Evolutionary conservation across 441 rosid genomes (phyloP), one percentile per base, ranked within the genome.

Genomic region (Pelargonium cotyledonis): DNA sequence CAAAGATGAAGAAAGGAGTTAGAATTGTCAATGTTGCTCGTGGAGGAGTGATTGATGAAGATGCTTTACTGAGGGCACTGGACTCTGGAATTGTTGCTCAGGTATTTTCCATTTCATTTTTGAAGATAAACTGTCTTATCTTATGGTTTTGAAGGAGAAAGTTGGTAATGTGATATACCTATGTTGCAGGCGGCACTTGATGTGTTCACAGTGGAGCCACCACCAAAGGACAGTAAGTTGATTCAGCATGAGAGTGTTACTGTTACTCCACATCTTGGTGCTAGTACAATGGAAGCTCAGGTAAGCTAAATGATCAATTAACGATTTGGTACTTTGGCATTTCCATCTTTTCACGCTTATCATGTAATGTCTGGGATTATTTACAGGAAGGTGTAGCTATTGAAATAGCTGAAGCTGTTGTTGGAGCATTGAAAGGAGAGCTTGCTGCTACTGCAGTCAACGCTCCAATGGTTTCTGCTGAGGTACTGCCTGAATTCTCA

Each of bases 391-490:
- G 95, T 65, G 99, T 92, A 63, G 98, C 97, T 43, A 86, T 95
- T 19, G 99, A 95, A 80, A 89, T 95, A 44, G 99, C 97, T 23
- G 98, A 95, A 81, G 99, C 89, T 44, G 97, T 82, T 70, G 75
- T 80, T 72, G 84, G 88, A 70, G 88, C 89, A 65, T 77, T 85
- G 73, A 83, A 86, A 61, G 97, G 99, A 19, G 97, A 95, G 82
- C 97, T 95, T 73, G 92, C 99, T 67, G 84, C 98, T 14, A 92
- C 98, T 71, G 97, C 98, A 2, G 98, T 95, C 80, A 92, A 95
- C 83, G 98, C 99, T 67, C 97, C 98, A 2, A 92, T 92, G 98
- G 96, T 95, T 71, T 90, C 97, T 73, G 93, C 98, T 58, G 86
- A 91, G 91, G 75, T 75, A 75, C 63, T 31, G 23, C 29, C 14